A percentile compares a stretch with the other conserved stretches of the same genome.
Evolutionary conservation across 331 rosid genomes (phyloP).

Genomic region (Erythrophleum ivorense): DNA sequence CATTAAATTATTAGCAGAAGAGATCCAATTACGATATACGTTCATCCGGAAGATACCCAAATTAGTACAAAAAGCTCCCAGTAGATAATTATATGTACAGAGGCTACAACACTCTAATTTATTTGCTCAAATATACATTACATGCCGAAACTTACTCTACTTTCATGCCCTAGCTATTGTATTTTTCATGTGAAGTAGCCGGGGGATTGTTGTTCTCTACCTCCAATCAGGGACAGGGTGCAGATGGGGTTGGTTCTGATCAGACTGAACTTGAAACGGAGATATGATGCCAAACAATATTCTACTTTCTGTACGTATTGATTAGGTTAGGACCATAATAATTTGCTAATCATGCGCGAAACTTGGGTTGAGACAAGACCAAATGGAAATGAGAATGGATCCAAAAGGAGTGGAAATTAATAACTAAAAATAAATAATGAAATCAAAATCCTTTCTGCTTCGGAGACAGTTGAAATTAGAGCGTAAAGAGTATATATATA

Average conservation of each 20-base stretch:
- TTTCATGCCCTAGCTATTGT: neutral
- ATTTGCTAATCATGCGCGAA: neutral
- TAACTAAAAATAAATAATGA: neutral
- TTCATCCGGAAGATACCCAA: too few relatives aligned
- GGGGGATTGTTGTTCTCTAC: neutral
- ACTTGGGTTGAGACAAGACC: neutral
- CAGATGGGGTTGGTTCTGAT: neutral
- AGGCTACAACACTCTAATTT: neutral
- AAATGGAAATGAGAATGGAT: neutral
- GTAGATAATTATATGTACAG: neutral
- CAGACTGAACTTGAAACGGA: neutral
- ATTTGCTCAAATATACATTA: neutral
- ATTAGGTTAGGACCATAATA: neutral
- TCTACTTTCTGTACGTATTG: neutral
- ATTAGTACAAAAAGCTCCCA: neutral
- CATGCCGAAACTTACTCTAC: neutral
- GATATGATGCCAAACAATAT: neutral
- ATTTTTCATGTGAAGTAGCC: neutral
- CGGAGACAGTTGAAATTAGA: neutral
- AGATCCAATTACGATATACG: too few relatives aligned
- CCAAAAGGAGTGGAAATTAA: neutral
- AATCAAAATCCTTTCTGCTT: neutral
- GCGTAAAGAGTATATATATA: neutral
- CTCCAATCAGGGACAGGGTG: neutral
- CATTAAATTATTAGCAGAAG: too few relatives aligned